Conservation (phyloP, 768 basidiomycete species). For the Kwoniella heveanensis region DNA sequence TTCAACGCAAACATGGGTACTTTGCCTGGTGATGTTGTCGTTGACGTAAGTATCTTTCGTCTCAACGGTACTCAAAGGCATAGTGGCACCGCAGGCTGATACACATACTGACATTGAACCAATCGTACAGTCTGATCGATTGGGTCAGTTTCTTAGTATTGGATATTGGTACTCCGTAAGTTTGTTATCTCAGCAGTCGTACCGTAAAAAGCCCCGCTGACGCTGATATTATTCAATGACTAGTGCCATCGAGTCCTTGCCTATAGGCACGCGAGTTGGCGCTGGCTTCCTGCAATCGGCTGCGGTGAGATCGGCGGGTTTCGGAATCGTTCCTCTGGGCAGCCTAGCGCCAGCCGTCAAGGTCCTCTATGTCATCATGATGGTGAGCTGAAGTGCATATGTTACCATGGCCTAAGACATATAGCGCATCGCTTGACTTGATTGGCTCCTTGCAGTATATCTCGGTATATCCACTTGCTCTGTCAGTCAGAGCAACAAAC, state of each 20-base stretch:
- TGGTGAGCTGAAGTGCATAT: constrained; percentile 67
- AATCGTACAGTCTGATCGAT: constrained; percentile 66
- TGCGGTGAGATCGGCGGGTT: constrained; percentile 82
- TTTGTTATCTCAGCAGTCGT: neutral
- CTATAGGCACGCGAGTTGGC: constrained; percentile 69
- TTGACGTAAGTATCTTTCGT: constrained; percentile 64
- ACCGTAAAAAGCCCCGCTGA: too few relatives aligned
- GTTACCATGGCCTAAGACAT: too few relatives aligned
- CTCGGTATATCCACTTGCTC: constrained; percentile 43
- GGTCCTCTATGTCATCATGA: constrained; percentile 88
- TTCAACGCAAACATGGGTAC: constrained; percentile 90
- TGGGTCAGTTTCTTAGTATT: constrained; percentile 88
- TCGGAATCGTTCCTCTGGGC: constrained; percentile 71
- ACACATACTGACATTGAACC: neutral
- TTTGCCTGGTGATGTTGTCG: constrained; percentile 67
- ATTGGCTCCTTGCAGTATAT: constrained; percentile 8
- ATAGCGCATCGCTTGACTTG: neutral
- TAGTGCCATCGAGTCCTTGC: constrained; percentile 66
- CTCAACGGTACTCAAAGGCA: neutral
- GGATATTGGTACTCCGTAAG: constrained; percentile 73
- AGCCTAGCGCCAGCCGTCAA: constrained; percentile 86
- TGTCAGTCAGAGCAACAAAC: constrained; percentile 70
- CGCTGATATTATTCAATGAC: too few relatives aligned
- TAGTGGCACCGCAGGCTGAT: neutral
- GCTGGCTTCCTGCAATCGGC: constrained; percentile 77